Conservation (phyloP, 1,284 basidiomycete species). For the Puccinia hordei region DNA sequence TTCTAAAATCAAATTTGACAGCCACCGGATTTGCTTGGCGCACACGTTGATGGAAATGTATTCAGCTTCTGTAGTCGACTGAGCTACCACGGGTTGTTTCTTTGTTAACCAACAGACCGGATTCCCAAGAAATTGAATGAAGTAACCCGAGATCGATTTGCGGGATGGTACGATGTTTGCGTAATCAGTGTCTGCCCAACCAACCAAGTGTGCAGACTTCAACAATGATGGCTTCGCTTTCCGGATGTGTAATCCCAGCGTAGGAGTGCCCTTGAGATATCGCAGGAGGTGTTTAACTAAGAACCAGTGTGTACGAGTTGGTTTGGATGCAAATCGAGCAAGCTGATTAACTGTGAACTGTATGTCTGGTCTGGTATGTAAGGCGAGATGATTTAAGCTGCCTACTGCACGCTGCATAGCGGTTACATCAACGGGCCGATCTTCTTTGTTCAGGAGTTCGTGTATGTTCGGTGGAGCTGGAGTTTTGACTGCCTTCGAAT, state of each 20-base stretch:
- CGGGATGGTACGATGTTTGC: not conserved
- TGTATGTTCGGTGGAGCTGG: not conserved
- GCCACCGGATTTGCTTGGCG: not conserved
- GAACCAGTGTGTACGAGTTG: not conserved
- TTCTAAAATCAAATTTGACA: not conserved
- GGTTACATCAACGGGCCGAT: not conserved
- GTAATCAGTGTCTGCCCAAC: not conserved
- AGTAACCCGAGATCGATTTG: constrained; percentile 8
- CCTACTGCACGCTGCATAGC: constrained; percentile 26
- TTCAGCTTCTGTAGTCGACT: constrained; percentile 10
- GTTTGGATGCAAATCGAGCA: not conserved
- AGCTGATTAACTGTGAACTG: not conserved
- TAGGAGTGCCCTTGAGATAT: no score
- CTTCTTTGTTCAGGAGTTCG: not conserved
- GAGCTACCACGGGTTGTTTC: not conserved
- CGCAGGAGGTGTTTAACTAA: not conserved
- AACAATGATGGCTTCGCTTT: no score
- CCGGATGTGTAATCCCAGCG: no score
- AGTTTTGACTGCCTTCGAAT: not conserved
- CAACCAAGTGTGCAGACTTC: no score
- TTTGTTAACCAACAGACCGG: not conserved
- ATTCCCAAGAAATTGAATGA: not conserved
- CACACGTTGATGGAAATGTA: not conserved
- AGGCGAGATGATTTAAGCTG: not conserved
- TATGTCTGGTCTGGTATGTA: constrained; percentile 17